Percentiles rank a stretch among this genome's conserved stretches.
Evolutionary conservation across 371 early-diverging fungal genomes (phyloP).

Genomic region (Blastocladiella emersonii): DNA sequence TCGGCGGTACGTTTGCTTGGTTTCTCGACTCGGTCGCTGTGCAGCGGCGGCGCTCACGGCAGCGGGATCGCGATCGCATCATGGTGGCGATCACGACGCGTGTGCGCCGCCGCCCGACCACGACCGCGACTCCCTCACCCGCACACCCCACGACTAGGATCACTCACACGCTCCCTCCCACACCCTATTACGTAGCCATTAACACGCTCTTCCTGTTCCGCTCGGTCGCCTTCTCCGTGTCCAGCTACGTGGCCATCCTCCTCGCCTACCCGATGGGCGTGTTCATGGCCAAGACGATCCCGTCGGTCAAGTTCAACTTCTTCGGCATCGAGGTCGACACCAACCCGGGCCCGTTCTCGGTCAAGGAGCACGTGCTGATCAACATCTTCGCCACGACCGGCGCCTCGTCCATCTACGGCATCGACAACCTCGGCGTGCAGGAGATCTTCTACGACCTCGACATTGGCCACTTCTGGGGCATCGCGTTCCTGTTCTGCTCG

Average conservation of each 20-base stretch:
- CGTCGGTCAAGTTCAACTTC: slow-evolving; percentile 18
- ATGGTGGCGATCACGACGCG: no score
- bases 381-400: slow-evolving; percentile 8
- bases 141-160: no score
- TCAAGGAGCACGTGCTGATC: slow-evolving; percentile 27
- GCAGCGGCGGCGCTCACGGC: no score
- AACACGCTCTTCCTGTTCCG: slow-evolving; percentile 69
- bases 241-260: slow-evolving; percentile 41
- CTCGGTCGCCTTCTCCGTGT: slow-evolving; percentile 14
- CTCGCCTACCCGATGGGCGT: slow-evolving; percentile 49
- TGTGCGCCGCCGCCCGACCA: no score
- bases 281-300: slow-evolving; percentile 40
- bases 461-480: slow-evolving; percentile 39
- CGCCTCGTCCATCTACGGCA: slow-evolving; percentile 1
- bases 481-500: slow-evolving; percentile 48
- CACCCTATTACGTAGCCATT: no score
- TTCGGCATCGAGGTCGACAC: slow-evolving; percentile 30
- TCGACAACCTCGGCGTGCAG: slow-evolving; percentile 59
- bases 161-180: no score
- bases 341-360: slow-evolving; percentile 27
- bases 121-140: no score
- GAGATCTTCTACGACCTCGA: slow-evolving; percentile 40
- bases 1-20: no score
- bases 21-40: no score
- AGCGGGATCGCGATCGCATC: no score